A percentile compares a stretch with the other conserved stretches of the same genome.
These are phyloP conservation scores for Zygosaccharomyces gambellarensis DNA, from an alignment of 805 yeast species.

Conservation along the genomic window DNA sequence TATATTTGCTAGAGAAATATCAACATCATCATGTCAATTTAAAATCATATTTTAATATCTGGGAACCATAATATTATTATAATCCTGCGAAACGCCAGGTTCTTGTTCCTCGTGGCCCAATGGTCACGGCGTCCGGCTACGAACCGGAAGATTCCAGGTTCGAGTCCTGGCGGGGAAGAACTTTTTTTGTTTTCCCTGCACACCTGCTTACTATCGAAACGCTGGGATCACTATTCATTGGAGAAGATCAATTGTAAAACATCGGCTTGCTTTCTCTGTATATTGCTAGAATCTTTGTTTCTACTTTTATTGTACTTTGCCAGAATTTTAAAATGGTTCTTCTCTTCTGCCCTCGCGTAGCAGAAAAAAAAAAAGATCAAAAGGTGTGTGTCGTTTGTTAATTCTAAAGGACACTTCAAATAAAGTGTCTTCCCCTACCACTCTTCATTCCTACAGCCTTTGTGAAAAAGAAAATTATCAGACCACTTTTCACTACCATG, in stretches of 20 bases:
- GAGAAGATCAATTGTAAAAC: no score
- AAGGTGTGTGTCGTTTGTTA: neutral
- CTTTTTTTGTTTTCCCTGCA: constrained; percentile 6
- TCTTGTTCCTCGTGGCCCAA: constrained; percentile 68
- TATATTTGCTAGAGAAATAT: no score
- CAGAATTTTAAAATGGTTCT: neutral
- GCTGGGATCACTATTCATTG: no score
- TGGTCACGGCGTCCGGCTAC: constrained; percentile 75
- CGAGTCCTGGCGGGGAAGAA: constrained; percentile 51
- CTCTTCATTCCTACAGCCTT: neutral
- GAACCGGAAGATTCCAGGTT: constrained; percentile 52
- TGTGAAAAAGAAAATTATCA: neutral
- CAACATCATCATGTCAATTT: no score
- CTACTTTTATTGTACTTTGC: neutral
- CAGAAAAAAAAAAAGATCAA: neutral
- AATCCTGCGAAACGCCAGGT: constrained; percentile 11
- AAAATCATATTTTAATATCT: no score
- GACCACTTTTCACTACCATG: constrained; percentile 30
- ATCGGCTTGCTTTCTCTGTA: no score
- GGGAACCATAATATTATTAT: no score
- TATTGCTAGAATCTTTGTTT: neutral
- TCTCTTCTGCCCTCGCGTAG: neutral
- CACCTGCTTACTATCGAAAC: no score
- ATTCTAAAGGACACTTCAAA: neutral
- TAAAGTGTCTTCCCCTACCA: neutral